Evolutionary conservation across 2,329 filamentous ascomycete species (phyloP), one percentile per base, ranked within the genome.

Genomic region (Botrytis sinoallii): DNA sequence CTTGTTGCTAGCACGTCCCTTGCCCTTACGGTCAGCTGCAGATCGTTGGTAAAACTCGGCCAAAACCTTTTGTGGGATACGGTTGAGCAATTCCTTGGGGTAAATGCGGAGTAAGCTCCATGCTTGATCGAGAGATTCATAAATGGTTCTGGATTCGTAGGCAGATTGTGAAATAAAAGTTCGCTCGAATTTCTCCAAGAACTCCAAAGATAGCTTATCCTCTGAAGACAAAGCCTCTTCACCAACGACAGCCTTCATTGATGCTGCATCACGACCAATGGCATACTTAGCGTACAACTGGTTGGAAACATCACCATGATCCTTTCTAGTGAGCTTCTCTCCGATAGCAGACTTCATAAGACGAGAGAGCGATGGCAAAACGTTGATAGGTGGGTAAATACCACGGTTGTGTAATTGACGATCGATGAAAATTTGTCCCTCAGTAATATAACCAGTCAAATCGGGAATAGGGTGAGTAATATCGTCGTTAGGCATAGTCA

Each of bases 271-370:
- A 88, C 95, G 95, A 82, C 96, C 96, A 82, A 99, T 98, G 84
- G 96, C 96, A 83, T 99, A 99, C 86, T 99, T 99, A 85, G 96
- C 96, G 84, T 99, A 99, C 77, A 99, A 89, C 88, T 99, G 96
- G 88, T 99, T 99, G 79, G 96, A 99, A 69, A 99, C 96, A 85
- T 99, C 96, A 79, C 94, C 93, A 85, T 99, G 96, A 81, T 99
- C 97, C 84, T 93, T 95, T 80, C 96, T 93, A 40, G 96, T 99
- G 88, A 95, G 95, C 77, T 94, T 94, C 85, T 98, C 95, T 80
- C 96, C 96, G 81, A 99, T 99, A 83, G 96, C 96, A 81, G 96
- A 99, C 86, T 99, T 99, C 96, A 99, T 99, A 82, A 99, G 92
- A 90, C 96, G 96, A 38, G 96, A 99, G 57, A 99, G 92, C 66